Evolutionary conservation across 768 basidiomycete species (phyloP), one percentile per base, ranked within the genome.

Genomic region (Baorangia bicolor): DNA sequence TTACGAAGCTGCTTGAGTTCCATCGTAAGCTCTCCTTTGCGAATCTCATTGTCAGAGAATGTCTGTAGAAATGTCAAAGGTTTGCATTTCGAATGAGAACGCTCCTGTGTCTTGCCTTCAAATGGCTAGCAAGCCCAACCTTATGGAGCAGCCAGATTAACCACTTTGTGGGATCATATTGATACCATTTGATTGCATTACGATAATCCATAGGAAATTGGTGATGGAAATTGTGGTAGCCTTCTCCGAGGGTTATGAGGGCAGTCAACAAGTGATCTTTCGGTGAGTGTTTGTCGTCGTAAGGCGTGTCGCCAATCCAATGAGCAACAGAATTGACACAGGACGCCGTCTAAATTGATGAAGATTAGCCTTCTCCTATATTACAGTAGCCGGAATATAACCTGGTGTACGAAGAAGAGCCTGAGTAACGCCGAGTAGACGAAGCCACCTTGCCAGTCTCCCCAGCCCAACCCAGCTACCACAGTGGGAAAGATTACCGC

Each of bases 191-290:
- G 33, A 37, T 12, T n/a, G 8, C 52, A 44, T n/a, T n/a, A n/a
- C n/a, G n/a, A n/a, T n/a, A n/a, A n/a, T n/a, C n/a, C n/a, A n/a
- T n/a, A n/a, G n/a, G 44, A 39, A 53, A 53, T n/a, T 53, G 52
- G 27, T 46, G 52, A 25, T 53, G 52, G 37, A 46, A 46, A n/a
- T 46, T 53, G 13, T 53, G 52, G 37, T 46, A 53, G 28, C 52
- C 52, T 39, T 53, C 52, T 38, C 37, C 46, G 11, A 49, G 34
- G 12, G 45, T 54, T 25, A 54, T 12, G 30, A 54, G 30, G 14
- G 53, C 46, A 13, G 53, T 49, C 37, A 54, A 16, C 12, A 49
- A 27, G 16, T 49, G 46, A 49, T 40, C 46, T 41, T 14, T 49
- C 10, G 46, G 46, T 1, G 53, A 31, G 28, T 40, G 45, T 25